phyloP scores from a whole-genome alignment of 2,329 filamentous ascomycete genomes.

The Aspergillus novofumigatus region DNA sequence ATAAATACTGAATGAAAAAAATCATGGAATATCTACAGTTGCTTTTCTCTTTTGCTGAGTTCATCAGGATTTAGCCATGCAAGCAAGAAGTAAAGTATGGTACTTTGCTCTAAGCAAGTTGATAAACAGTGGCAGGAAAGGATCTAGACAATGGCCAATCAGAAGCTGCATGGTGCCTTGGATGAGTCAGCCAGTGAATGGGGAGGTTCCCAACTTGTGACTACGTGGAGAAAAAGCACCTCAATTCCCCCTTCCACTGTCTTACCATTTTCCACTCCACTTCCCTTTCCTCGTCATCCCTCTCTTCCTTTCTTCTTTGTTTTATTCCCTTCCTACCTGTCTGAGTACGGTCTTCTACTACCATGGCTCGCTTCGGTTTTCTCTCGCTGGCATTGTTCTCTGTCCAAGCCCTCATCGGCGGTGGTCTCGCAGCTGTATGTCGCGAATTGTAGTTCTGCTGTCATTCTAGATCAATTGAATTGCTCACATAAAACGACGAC shows the following conservation, averaged over 20 bases:
- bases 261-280: slow-evolving; percentile 2
- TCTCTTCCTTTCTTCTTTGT: slow-evolving; percentile 12
- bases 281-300: slow-evolving; percentile 4
- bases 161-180: neutral
- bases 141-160: neutral
- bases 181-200: neutral
- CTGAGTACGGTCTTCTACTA: slow-evolving; percentile 18
- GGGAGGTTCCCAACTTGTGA: neutral
- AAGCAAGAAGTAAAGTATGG: neutral
- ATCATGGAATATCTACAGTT: neutral
- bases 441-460: slow-evolving; percentile 7
- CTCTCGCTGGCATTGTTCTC: slow-evolving; percentile 69
- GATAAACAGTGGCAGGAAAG: neutral
- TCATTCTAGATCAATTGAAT: slow-evolving; percentile 20
- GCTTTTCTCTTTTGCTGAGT: neutral
- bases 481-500: slow-evolving; percentile 10
- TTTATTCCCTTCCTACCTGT: slow-evolving; percentile 12
- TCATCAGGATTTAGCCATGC: neutral
- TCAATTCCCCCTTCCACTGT: slow-evolving; percentile 2
- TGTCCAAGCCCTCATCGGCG: slow-evolving; percentile 61
- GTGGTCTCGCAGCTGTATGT: slow-evolving; percentile 60
- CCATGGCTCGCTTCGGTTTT: slow-evolving; percentile 71
- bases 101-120: neutral
- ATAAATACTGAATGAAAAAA: neutral
- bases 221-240: slow-evolving; percentile 25